Conservation (phyloP, 257 asterid species). For the Nicotiana otophora region DNA sequence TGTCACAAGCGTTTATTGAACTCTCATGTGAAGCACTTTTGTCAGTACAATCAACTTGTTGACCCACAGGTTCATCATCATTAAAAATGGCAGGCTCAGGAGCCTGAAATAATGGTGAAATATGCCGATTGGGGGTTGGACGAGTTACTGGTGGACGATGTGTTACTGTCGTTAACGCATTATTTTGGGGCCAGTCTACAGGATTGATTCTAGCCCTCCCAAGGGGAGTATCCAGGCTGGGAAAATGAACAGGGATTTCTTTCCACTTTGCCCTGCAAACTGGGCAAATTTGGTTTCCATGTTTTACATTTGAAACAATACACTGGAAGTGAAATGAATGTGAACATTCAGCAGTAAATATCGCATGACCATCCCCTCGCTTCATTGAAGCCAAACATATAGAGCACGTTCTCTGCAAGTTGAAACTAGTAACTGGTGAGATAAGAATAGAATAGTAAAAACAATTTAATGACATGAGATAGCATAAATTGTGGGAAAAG, state of each 20-base stretch:
- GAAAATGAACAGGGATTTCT: conserved; percentile 72
- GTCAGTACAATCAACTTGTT: conserved; percentile 25
- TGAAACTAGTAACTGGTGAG: background rate
- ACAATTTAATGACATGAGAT: background rate
- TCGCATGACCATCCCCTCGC: conserved; percentile 89
- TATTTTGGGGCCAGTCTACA: conserved; percentile 50
- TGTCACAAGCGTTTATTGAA: conserved; percentile 19
- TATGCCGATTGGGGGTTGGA: conserved; percentile 44
- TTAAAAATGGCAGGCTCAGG: conserved; percentile 80
- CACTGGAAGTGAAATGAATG: conserved; percentile 96
- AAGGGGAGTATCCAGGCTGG: conserved; percentile 39
- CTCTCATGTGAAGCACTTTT: conserved; percentile 22
- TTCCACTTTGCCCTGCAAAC: conserved; percentile 94
- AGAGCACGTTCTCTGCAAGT: conserved; percentile 73
- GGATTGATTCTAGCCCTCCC: conserved; percentile 52
- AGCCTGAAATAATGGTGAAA: conserved; percentile 35
- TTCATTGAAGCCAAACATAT: conserved; percentile 85
- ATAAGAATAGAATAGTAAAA: background rate
- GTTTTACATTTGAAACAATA: conserved; percentile 88
- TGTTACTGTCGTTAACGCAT: conserved; percentile 48
- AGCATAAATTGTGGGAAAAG: background rate
- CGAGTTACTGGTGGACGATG: conserved; percentile 62
- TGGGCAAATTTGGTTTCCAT: conserved; percentile 90
- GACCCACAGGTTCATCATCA: conserved; percentile 81
- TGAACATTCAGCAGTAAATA: conserved; percentile 95